Evolutionary conservation across 2,329 filamentous ascomycete species (phyloP), one percentile per base, ranked within the genome.

Genomic region (Leptographium wingfieldii): DNA sequence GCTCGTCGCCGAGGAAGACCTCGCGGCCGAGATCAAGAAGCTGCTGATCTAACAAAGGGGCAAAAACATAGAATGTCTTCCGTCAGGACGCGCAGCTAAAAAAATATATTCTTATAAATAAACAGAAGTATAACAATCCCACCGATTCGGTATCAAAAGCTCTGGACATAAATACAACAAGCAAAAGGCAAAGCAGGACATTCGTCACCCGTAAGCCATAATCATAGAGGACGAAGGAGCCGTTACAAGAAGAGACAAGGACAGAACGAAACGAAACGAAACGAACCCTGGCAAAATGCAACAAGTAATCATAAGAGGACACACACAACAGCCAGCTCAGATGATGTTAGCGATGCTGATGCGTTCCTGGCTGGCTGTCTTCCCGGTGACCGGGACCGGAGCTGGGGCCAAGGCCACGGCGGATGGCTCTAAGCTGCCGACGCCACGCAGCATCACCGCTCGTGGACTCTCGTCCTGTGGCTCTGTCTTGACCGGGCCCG

Each of bases 1-100:
- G 51, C 74, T 91, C 60, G 83, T 96, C 27, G 76, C 85, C 58
- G 77, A 87, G 64, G 73, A 73, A 38, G 77, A 84, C 59, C 73
- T 92, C 68, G 81, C 84, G 3, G 71, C 75, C 14, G 86, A 90
- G 72, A 77, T 91, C 51, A 82, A 79, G 71, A 67, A 67, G 57
- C 56, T 66, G 56, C 57, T 67, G 60, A 62, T 63, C 12, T 62
- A 38, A 48, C 0, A 31, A 3, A 7, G 31, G 16, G 4, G n/a
- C 22, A 55, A 55, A 52, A 27, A 19, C n/a, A 27, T 6, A 25
- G 38, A 55, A 31, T 43, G 35, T 48, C 19, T 43, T 25, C 35
- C 43, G 9, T 7, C 33, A 2, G 33, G 33, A 35, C 33, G 33
- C 35, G 38, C 38, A 40, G 38, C 12, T 16, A 3, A 40, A 16